A percentile compares a stretch with the other conserved stretches of the same genome.
These are phyloP conservation scores for Cryptosporidium meleagridis DNA, from an alignment of 169 alveolate genomes.

Conservation along the genomic window DNA sequence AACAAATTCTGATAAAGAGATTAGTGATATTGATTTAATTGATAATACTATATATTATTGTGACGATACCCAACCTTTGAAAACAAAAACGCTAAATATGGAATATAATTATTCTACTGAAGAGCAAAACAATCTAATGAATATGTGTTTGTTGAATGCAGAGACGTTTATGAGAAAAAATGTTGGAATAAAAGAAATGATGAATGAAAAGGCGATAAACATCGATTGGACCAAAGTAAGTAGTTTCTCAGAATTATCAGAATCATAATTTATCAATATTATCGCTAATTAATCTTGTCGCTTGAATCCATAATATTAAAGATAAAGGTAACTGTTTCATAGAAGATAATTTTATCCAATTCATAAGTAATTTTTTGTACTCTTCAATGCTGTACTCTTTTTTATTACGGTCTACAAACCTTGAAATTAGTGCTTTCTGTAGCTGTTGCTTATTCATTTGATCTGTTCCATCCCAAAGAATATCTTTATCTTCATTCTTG, in stretches of 20 bases:
- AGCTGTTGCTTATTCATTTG: neutral
- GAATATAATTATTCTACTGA: neutral
- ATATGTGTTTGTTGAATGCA: conserved; percentile 31
- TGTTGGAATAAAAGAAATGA: conserved; percentile 25
- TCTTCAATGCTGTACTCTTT: neutral
- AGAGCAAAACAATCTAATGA: neutral
- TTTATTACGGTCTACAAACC: neutral
- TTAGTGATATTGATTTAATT: neutral
- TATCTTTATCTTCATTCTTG: conserved; percentile 27
- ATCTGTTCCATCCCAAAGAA: conserved; percentile 20
- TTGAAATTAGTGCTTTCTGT: neutral
- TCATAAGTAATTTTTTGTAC: neutral
- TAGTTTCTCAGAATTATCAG: neutral
- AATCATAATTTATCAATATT: neutral
- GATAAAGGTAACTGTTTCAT: neutral
- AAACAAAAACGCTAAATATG: conserved; percentile 10
- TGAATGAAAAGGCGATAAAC: conserved; percentile 47
- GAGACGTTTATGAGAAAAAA: conserved; percentile 46
- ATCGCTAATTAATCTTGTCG: neutral
- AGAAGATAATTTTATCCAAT: neutral
- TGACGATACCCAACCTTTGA: neutral
- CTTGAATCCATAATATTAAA: neutral
- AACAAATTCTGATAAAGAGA: neutral
- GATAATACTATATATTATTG: neutral
- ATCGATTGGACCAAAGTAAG: conserved; percentile 41